A percentile compares a stretch with the other conserved stretches of the same genome.
phyloP scores from a whole-genome alignment of 768 basidiomycete species.

The Lepiota subincarnata region DNA sequence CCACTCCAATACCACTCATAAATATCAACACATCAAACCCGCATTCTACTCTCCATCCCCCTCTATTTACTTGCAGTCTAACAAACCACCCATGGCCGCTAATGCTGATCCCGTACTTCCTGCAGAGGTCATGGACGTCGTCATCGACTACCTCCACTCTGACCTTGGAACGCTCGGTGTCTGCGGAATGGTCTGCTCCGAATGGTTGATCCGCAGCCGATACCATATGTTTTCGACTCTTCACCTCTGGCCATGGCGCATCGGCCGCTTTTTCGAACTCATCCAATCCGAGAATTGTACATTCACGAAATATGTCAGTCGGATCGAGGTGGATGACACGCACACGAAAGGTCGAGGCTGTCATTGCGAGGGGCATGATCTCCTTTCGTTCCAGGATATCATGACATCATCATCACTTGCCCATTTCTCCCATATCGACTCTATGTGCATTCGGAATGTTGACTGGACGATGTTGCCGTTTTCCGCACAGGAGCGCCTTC shows the following conservation, averaged over 20 bases:
- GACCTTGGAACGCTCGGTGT: constrained; percentile 21
- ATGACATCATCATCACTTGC: constrained; percentile 17
- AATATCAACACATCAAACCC: neutral
- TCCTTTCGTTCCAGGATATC: constrained; percentile 15
- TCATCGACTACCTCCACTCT: constrained; percentile 29
- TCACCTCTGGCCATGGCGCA: constrained; percentile 26
- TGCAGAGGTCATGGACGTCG: constrained; percentile 28
- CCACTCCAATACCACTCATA: neutral
- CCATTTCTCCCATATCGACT: constrained; percentile 17
- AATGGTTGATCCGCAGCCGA: constrained; percentile 28
- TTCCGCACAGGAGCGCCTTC: constrained; percentile 16
- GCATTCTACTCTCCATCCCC: neutral
- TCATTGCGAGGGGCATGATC: neutral
- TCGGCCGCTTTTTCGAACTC: constrained; percentile 21
- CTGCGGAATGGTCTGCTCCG: constrained; percentile 28
- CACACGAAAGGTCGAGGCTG: neutral
- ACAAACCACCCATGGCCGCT: neutral
- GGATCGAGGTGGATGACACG: constrained; percentile 24
- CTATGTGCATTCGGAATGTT: constrained; percentile 22
- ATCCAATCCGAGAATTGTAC: constrained; percentile 19
- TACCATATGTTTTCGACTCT: constrained; percentile 27
- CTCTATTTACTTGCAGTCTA: neutral
- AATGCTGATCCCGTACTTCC: constrained; percentile 18
- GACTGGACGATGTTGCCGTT: constrained; percentile 25
- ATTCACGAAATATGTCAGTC: constrained; percentile 21